Evolutionary conservation across 768 basidiomycete genomes (phyloP).

Genomic region (Chiua virens): DNA sequence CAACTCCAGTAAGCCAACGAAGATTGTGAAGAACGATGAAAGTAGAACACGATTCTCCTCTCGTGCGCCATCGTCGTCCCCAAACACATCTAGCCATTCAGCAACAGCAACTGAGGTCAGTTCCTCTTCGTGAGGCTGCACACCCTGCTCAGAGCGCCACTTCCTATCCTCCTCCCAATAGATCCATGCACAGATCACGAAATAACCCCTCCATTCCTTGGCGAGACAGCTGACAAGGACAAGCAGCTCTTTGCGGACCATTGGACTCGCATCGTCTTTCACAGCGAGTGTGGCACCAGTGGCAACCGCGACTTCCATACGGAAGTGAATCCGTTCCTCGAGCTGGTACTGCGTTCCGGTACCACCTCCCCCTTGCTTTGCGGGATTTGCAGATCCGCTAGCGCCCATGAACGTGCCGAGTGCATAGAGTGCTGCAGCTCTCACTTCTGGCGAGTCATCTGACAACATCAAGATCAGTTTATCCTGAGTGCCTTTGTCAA

Average conservation of each 20-base stretch:
- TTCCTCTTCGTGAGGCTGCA: slow-evolving; percentile 60
- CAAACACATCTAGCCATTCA: slow-evolving; percentile 76
- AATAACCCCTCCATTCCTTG: slow-evolving; percentile 95
- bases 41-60: slow-evolving; percentile 82
- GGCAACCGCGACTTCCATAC: slow-evolving; percentile 89
- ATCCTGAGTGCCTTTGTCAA: slow-evolving; percentile 78
- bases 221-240: slow-evolving; percentile 90
- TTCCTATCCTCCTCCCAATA: slow-evolving; percentile 91
- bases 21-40: slow-evolving; percentile 94
- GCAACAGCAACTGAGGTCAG: slow-evolving; percentile 67
- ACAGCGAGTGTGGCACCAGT: slow-evolving; percentile 86
- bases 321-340: slow-evolving; percentile 76
- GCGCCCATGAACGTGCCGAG: slow-evolving; percentile 94
- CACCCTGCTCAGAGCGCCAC: slow-evolving; percentile 45
- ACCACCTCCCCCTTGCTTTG: slow-evolving; percentile 77
- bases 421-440: slow-evolving; percentile 87
- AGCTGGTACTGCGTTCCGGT: slow-evolving; percentile 76
- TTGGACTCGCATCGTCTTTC: slow-evolving; percentile 92
- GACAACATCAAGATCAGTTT: slow-evolving; percentile 74
- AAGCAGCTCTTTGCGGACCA: slow-evolving; percentile 93
- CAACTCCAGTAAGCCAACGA: slow-evolving; percentile 82
- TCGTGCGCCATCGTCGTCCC: slow-evolving; percentile 61
- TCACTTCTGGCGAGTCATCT: slow-evolving; percentile 91
- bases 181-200: slow-evolving; percentile 94
- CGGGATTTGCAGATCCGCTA: slow-evolving; percentile 67